Conservation (phyloP, 2,329 filamentous ascomycete genomes). For the Paecilomyces fulvus region DNA sequence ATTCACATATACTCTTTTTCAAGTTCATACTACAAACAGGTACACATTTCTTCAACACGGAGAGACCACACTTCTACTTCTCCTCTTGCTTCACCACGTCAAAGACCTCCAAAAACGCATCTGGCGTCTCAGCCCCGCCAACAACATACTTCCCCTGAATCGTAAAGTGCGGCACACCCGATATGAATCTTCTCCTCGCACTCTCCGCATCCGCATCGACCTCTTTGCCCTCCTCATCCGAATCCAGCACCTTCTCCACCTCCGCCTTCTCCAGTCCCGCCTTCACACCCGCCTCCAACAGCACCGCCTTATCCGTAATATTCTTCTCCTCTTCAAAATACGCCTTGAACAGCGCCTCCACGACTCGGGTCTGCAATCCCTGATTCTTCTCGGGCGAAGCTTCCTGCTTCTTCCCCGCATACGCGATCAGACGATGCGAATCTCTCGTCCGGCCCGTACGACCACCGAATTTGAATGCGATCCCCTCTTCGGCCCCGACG, state of each 20-base stretch:
- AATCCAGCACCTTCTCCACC: conserved; percentile 46
- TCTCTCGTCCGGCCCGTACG: conserved; percentile 69
- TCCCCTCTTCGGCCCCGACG: conserved; percentile 57
- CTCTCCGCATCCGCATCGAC: conserved; percentile 50
- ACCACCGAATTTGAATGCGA: conserved; percentile 64
- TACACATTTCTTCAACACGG: not conserved
- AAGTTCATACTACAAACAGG: too few species aligned
- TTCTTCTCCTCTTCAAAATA: conserved; percentile 60
- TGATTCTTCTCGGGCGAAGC: conserved; percentile 17
- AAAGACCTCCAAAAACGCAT: conserved; percentile 59
- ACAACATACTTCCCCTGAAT: conserved; percentile 61
- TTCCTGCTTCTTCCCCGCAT: conserved; percentile 48
- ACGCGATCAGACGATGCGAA: conserved; percentile 66
- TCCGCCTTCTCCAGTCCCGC: conserved; percentile 48
- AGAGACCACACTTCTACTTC: not conserved
- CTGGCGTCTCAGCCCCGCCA: conserved; percentile 63
- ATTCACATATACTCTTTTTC: too few species aligned
- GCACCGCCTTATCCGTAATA: conserved; percentile 49
- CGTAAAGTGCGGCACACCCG: conserved; percentile 67
- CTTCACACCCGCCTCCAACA: conserved; percentile 45
- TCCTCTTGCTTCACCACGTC: conserved; percentile 46
- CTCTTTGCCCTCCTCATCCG: conserved; percentile 47
- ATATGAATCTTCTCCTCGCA: conserved; percentile 47
- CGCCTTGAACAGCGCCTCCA: conserved; percentile 55
- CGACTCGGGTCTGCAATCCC: conserved; percentile 50